Base-by-base conservation (phyloP, 148 eudicot genomes). In the Euryodendron excelsum region DNA sequence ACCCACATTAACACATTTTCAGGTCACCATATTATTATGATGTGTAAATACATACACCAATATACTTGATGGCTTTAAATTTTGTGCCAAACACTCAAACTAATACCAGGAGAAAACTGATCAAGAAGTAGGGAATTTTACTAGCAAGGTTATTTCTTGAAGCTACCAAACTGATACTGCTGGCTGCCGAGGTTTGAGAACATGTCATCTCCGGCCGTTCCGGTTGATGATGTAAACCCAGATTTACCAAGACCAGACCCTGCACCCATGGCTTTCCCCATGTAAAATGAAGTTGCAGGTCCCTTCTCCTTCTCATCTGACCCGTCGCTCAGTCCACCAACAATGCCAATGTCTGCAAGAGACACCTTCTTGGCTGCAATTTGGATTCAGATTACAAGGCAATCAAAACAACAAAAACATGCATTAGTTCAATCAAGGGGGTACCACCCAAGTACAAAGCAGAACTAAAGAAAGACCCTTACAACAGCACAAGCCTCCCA, bases 281-380 rank as follows among this genome's bases (percentile, higher is more conserved):
- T 92, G 84, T 86, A 72, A 44, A 82, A 87, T 47, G 91, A 79
- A 84, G 92, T 77, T 59, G 87, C 37, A 1, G 87, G 85, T 37
- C 88, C 90, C 87, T 86, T 91, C 66, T 86, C 91, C 72, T 77
- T 91, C 59, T 87, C 96, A 47, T 91, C 93, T 23, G 83, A 74
- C 52, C 82, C 89, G 73, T 86, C 96, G 25, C 81, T 85, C 67
- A 92, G 58, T 37, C 98, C 96, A 27, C 98, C 96, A 27, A 94
- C 91, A 36, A 92, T 83, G 36, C 97, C 96, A n/a, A 94, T 83
- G 79, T 88, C 96, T 61, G 94, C 87, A 47, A 91, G 86, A 76
- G 89, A 86, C 33, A 86, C 94, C 91, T 94, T 94, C 85, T 90
- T 90, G 58, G 98, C 98, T 94, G 97, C 88, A 84, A 15, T 72